Base-by-base conservation (phyloP, 106 monocot genomes). In the Chionographis japonica region DNA sequence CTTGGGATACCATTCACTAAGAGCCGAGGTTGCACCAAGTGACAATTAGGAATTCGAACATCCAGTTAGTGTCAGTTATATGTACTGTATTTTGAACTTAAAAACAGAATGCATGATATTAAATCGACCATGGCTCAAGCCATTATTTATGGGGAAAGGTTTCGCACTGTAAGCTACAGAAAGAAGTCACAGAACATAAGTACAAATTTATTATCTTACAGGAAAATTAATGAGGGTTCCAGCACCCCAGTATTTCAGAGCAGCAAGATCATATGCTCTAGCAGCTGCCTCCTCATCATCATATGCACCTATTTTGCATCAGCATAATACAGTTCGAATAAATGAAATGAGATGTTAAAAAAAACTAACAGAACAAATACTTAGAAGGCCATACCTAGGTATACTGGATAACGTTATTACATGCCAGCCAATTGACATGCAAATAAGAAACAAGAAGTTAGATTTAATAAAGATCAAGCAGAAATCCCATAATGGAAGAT, bases 261-360 rank as follows among this genome's bases (percentile, higher is more conserved):
- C 95, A 76, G 95, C 95, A 77, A 97, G 89, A 85, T 97, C 95
- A 89, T 97, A 97, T 37, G 95, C 95, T 76, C 95, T 89, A 55
- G 92, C 95, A 65, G 95, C 95, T 83, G 95, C 95, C 67, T 97
- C 95, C 50, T 97, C 95, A 60, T 97, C 95, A 81, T 97, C 95
- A 87, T 97, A 97, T 63, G 95, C 95, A 76, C 95, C 95, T 97
- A 60, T 6, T 62, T 50, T 51, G 36, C 36, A 71, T 72, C 59
- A 68, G 20, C 46, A 82, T 46, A 15, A 37, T 67, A 73, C 63
- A n/a, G 52, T 41, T 52, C 66, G 43, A 49, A 46, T 40, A 10
- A 58, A 71, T 16, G 11, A 16, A 19, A 27, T 36, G 37, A 72
- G 46, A n/a, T 52, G 17, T 12, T 6, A 15, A 46, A 56, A 56